A percentile compares a stretch with the other conserved stretches of the same genome.
Evolutionary conservation across 2,329 filamentous ascomycete species (phyloP).

Genomic region (Chaetomium sp.): DNA sequence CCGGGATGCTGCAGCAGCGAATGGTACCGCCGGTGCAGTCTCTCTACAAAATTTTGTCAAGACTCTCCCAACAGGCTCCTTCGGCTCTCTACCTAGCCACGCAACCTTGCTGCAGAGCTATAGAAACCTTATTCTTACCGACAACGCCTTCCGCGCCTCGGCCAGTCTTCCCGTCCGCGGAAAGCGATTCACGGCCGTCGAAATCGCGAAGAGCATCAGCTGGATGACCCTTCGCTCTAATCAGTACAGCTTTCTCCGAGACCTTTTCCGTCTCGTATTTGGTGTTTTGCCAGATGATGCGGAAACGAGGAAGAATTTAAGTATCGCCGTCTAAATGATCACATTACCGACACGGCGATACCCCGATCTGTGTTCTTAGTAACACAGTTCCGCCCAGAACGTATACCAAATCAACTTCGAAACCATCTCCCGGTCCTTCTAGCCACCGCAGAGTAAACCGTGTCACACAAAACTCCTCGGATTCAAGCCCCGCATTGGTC

Average conservation of each 20-base stretch:
- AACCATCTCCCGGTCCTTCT: too few relatives aligned
- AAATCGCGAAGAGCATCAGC: constrained; percentile 72
- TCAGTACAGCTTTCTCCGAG: constrained; percentile 72
- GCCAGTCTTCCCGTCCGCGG: constrained; percentile 49
- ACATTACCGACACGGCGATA: background rate
- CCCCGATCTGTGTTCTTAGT: too few relatives aligned
- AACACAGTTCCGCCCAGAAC: too few relatives aligned
- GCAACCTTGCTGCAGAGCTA: constrained; percentile 68
- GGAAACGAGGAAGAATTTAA: constrained; percentile 57
- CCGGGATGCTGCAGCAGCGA: constrained; percentile 45
- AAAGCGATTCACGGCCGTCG: constrained; percentile 59
- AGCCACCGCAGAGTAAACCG: too few relatives aligned
- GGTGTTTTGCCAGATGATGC: constrained; percentile 77
- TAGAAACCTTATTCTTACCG: constrained; percentile 69
- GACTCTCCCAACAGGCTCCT: constrained; percentile 66
- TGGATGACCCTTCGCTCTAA: constrained; percentile 64
- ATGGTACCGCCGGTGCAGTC: constrained; percentile 39
- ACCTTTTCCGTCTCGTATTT: constrained; percentile 79
- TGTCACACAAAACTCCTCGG: too few relatives aligned
- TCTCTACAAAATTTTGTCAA: constrained; percentile 71
- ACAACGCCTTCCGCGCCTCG: constrained; percentile 57
- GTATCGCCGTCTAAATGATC: constrained; percentile 45
- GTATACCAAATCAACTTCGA: too few relatives aligned
- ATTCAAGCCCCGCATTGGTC: too few relatives aligned
- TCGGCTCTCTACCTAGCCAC: constrained; percentile 67